These are phyloP conservation scores for Aspergillus sp. DNA, from an alignment of 2,329 filamentous ascomycete genomes.

Conservation along the genomic window DNA sequence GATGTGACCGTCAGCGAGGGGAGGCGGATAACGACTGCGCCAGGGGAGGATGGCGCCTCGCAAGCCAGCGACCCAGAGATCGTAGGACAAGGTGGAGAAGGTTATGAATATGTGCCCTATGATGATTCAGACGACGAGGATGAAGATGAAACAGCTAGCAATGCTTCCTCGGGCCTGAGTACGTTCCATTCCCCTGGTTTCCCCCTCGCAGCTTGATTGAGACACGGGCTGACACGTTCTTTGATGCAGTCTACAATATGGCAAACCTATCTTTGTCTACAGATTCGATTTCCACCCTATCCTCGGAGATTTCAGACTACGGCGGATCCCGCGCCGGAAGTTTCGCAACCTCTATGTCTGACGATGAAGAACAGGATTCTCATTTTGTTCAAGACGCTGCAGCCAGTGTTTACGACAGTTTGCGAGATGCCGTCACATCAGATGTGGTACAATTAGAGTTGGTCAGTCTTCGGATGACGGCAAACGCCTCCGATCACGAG, in stretches of 20 bases:
- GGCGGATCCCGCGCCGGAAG: conserved; percentile 64
- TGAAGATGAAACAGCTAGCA: conserved; percentile 64
- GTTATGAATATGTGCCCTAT: conserved; percentile 64
- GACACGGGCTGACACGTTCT: background rate
- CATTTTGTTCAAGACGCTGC: conserved; percentile 87
- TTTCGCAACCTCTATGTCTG: conserved; percentile 71
- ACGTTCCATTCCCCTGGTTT: conserved; percentile 14
- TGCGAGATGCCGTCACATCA: conserved; percentile 68
- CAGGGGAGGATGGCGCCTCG: conserved; percentile 43
- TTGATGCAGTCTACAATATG: conserved; percentile 50
- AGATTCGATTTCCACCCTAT: conserved; percentile 64
- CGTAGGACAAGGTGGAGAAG: conserved; percentile 60
- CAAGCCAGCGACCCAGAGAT: conserved; percentile 50
- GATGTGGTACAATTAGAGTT: conserved; percentile 94
- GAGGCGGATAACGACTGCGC: conserved; percentile 46
- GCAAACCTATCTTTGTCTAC: conserved; percentile 46
- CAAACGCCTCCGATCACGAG: conserved; percentile 84
- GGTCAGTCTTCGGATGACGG: conserved; percentile 85
- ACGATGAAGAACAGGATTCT: conserved; percentile 57
- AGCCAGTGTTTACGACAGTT: conserved; percentile 78
- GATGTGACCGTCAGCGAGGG: conserved; percentile 47
- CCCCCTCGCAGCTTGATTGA: background rate
- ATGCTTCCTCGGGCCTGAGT: conserved; percentile 47
- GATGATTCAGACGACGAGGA: conserved; percentile 61
- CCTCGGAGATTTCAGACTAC: conserved; percentile 53